These are phyloP conservation scores for Pisolithus marmoratus DNA, from an alignment of 768 basidiomycete genomes.

Conservation along the genomic window DNA sequence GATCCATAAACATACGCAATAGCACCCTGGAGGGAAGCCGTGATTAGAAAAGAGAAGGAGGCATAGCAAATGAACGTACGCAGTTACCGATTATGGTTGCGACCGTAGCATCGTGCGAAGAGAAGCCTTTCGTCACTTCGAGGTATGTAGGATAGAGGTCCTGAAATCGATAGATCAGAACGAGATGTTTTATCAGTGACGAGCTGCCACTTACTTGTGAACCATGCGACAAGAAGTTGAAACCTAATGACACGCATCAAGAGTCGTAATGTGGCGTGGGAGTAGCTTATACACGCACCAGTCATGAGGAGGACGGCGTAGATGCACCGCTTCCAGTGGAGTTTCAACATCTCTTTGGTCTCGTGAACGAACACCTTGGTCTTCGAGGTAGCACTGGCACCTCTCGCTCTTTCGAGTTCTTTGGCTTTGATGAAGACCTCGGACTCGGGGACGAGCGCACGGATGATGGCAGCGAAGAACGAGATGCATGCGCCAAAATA, in stretches of 20 bases:
- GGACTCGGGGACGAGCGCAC: slow-evolving; percentile 73
- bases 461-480: slow-evolving; percentile 59
- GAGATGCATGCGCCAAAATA: slow-evolving; percentile 73
- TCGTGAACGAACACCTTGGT: slow-evolving; percentile 70
- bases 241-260: slow-evolving; percentile 31
- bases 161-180: slow-evolving; percentile 16
- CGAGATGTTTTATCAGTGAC: neutral
- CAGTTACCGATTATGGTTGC: slow-evolving; percentile 77
- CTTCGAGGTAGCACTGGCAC: slow-evolving; percentile 40
- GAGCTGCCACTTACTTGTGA: slow-evolving; percentile 36
- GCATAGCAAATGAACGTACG: slow-evolving; percentile 24
- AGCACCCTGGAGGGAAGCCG: slow-evolving; percentile 24
- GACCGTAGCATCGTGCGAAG: slow-evolving; percentile 47
- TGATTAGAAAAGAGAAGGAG: neutral
- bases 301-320: slow-evolving; percentile 84
- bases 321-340: slow-evolving; percentile 77
- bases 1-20: slow-evolving; percentile 26
- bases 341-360: slow-evolving; percentile 68
- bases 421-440: slow-evolving; percentile 64
- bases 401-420: slow-evolving; percentile 41
- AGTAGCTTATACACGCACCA: slow-evolving; percentile 20
- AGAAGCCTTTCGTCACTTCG: slow-evolving; percentile 50
- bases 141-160: slow-evolving; percentile 73
- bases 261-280: neutral
- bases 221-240: slow-evolving; percentile 69